phyloP scores from a whole-genome alignment of 2,329 filamentous ascomycete genomes.

The Ascochyta lentis region DNA sequence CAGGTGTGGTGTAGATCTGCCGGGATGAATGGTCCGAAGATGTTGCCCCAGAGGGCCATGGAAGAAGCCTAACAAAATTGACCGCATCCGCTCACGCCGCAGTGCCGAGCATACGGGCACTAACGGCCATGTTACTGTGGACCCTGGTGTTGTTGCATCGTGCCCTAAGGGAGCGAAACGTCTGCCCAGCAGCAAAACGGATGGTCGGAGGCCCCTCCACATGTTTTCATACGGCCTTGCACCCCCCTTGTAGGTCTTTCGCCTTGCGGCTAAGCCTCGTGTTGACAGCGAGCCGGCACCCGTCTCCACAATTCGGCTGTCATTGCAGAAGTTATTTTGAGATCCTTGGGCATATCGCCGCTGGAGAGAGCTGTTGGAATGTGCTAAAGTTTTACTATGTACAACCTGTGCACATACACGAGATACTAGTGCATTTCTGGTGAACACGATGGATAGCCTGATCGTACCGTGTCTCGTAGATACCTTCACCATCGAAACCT shows the following conservation, averaged over 20 bases:
- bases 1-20: conserved; percentile 3
- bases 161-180: neutral
- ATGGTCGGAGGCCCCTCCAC: neutral
- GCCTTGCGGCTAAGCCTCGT: conserved; percentile 10
- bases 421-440: neutral
- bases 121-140: neutral
- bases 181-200: neutral
- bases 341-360: neutral
- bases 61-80: neutral
- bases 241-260: neutral
- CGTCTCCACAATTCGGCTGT: conserved; percentile 1
- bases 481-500: no score
- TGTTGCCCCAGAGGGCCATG: neutral
- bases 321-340: neutral
- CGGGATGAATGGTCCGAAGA: neutral
- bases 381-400: neutral
- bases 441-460: neutral
- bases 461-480: no score
- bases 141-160: conserved; percentile 2
- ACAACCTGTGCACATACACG: neutral
- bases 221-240: neutral
- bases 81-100: neutral
- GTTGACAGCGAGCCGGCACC: conserved; percentile 2
- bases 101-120: neutral
- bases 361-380: neutral